Evolutionary conservation across 116 monocot species (phyloP).

Genomic region (Thalassia testudinum): DNA sequence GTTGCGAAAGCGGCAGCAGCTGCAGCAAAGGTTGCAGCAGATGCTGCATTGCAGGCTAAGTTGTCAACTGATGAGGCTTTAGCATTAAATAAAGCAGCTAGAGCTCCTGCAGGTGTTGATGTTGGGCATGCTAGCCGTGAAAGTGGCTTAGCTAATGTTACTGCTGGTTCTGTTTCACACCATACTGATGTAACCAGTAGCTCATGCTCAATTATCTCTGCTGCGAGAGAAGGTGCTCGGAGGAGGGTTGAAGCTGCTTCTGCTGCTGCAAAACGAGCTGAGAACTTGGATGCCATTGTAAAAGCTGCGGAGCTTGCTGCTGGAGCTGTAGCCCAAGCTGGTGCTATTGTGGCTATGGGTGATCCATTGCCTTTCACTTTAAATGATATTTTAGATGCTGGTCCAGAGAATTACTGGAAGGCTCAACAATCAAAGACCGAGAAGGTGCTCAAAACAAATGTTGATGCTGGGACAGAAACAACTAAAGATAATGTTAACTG

Average conservation of each 20-base stretch:
- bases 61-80: slow-evolving; percentile 84
- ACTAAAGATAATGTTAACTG: too few relatives aligned
- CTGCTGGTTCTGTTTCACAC: slow-evolving; percentile 34
- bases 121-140: slow-evolving; percentile 10
- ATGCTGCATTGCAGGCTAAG: slow-evolving; percentile 77
- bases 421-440: slow-evolving; percentile 8
- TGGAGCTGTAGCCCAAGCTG: slow-evolving; percentile 78
- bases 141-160: slow-evolving; percentile 15
- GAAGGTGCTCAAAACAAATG: slow-evolving; percentile 5
- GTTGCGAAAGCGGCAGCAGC: slow-evolving; percentile 91
- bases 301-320: slow-evolving; percentile 92
- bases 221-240: slow-evolving; percentile 54
- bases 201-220: slow-evolving; percentile 48
- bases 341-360: slow-evolving; percentile 72
- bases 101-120: slow-evolving; percentile 10
- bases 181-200: slow-evolving; percentile 27
- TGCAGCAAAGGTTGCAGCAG: slow-evolving; percentile 78
- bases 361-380: slow-evolving; percentile 78
- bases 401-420: slow-evolving; percentile 70
- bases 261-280: slow-evolving; percentile 74
- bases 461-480: too few relatives aligned
- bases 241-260: slow-evolving; percentile 75
- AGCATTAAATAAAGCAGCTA: slow-evolving; percentile 14
- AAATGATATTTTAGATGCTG: slow-evolving; percentile 54
- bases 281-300: slow-evolving; percentile 86